Base-by-base conservation (phyloP, 2,329 filamentous ascomycete species). In the Fusarium hostae region DNA sequence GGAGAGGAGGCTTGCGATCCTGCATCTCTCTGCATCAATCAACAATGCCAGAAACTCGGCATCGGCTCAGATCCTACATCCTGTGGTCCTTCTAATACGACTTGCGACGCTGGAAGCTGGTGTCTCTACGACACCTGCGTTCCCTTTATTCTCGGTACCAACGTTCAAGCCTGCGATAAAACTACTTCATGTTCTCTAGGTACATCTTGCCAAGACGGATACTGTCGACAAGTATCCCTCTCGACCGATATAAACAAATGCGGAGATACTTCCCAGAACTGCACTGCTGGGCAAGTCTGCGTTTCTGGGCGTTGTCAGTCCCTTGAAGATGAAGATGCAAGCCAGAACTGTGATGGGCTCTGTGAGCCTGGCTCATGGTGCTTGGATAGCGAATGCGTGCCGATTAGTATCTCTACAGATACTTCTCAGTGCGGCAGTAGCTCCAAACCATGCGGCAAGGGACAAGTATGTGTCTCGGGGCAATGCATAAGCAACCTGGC, bases 91-190 rank as follows among this genome's bases (percentile, higher is more conserved):
- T 43, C 47, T 6, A 57, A 73, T 9, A 59, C 41, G 9, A 32
- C 40, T 10, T 74, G 72, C 28, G 48, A 57, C 16, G 52, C 69
- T 12, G 72, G 72, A 51, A 74, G 58, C 41, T 75, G 72, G 72
- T 74, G 72, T 13, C 57, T 74, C 5, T 60, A 68, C 2, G 66
- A 65, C 7, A 32, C 15, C 2, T 74, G 72, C 13, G 50, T 60
- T 6, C 72, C 72, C 1, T 74, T 74, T 13, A 52, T 70, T 12
- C 34, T 74, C 15, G 72, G 71, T 13, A 74, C 71, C 13, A 62
- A 70, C 24, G 34, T 40, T 3, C 66, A 73, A 34, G 6, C 63
- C 20, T 73, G 71, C 44, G 59, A 71, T 22, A 16, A 45, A 10
- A 73, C 26, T 7, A 32, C 37, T 5, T 22, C 54, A 1, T 73